Evolutionary conservation across 495 filamentous ascomycete species (phyloP).

Genomic region (Neurospora sublineolata): DNA sequence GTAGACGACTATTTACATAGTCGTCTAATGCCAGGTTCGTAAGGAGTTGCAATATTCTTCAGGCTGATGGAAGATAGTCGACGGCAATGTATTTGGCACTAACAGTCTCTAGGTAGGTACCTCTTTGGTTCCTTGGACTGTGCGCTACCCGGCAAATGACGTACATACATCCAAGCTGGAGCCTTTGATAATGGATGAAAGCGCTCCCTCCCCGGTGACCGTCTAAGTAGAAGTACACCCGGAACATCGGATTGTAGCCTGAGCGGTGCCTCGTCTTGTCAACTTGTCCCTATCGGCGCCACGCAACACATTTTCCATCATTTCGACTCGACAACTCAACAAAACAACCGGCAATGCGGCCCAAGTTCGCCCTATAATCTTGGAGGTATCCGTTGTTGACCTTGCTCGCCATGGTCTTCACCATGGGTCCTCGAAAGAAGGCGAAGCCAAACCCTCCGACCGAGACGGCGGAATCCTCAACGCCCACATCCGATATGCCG

Average conservation of each 20-base stretch:
- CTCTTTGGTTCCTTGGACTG: not conserved
- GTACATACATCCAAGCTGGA: not conserved
- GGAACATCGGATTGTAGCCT: not conserved
- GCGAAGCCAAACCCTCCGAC: slow-evolving; percentile 43
- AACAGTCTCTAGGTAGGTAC: too few species aligned
- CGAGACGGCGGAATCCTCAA: slow-evolving; percentile 19
- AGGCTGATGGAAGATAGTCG: not conserved
- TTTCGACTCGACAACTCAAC: not conserved
- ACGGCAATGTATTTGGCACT: not conserved
- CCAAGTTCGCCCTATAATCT: not conserved
- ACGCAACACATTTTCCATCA: not conserved
- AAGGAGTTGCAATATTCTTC: not conserved
- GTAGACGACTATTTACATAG: not conserved
- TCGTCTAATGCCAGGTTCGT: not conserved
- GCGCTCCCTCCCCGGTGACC: not conserved
- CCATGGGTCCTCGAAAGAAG: slow-evolving; percentile 53
- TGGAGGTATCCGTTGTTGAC: not conserved
- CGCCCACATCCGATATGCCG: slow-evolving; percentile 6
- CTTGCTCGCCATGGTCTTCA: not conserved
- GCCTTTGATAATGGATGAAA: not conserved
- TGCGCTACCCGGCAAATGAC: not conserved
- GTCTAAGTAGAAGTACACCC: not conserved
- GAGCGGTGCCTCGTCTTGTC: not conserved
- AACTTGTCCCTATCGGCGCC: not conserved
- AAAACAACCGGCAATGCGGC: not conserved